Conservation (phyloP, 1,284 basidiomycete species). For the Inonotus obliquus region DNA sequence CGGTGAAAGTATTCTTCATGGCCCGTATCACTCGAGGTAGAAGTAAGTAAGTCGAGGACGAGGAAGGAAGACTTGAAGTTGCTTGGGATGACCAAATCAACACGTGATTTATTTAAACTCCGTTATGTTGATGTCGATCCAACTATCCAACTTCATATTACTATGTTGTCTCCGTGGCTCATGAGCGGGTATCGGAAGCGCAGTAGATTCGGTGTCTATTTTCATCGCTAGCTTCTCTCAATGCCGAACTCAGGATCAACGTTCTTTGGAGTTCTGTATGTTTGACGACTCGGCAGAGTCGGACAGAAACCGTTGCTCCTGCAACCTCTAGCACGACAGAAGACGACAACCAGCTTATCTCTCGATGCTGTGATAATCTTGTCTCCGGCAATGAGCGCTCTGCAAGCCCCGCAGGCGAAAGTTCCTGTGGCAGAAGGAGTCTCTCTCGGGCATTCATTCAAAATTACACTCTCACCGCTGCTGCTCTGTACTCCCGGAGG, state of each 20-base stretch:
- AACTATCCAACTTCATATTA: not conserved
- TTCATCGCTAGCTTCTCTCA: not conserved
- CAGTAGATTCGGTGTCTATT: not conserved
- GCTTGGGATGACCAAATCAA: not conserved
- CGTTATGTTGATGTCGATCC: too few relatives aligned
- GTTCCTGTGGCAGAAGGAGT: too few relatives aligned
- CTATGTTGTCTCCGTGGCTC: not conserved
- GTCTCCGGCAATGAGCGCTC: too few relatives aligned
- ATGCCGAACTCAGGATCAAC: not conserved
- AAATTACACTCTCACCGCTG: not conserved
- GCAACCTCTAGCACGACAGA: not conserved
- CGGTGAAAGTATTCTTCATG: conserved; percentile 55
- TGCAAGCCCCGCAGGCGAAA: too few relatives aligned
- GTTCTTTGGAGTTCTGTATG: too few relatives aligned
- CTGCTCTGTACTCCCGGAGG: not conserved
- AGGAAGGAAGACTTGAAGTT: not conserved
- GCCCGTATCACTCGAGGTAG: conserved; percentile 2
- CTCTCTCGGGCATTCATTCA: not conserved
- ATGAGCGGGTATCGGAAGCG: not conserved
- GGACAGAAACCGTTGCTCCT: conserved; percentile 8
- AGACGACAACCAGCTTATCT: not conserved
- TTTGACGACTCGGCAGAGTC: conserved; percentile 3
- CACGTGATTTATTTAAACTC: not conserved
- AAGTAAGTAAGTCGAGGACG: not conserved
- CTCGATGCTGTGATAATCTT: too few relatives aligned